Evolutionary conservation across 139 green algal genomes (phyloP).

Genomic region (Yamagishiella unicocca): DNA sequence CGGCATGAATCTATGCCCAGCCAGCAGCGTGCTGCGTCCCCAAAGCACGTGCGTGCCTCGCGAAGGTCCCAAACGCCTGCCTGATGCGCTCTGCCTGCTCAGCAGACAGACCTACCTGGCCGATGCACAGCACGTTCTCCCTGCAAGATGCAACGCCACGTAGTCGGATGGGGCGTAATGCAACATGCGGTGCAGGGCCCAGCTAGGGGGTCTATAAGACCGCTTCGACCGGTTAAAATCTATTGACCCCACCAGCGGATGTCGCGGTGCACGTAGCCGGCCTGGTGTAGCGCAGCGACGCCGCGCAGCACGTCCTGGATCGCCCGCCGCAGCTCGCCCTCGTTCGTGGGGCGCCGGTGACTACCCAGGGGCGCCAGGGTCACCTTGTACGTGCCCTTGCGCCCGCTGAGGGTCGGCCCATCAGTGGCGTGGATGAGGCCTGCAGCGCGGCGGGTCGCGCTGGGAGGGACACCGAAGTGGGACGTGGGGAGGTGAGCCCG

Average conservation of each 20-base stretch:
- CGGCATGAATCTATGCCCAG: not conserved
- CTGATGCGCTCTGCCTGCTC: not conserved
- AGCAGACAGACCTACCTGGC: slow-evolving; percentile 3
- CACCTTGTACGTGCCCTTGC: not conserved
- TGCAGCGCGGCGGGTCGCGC: not conserved
- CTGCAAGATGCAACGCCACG: slow-evolving; percentile 16
- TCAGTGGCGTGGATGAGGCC: not conserved
- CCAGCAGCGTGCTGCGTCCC: not conserved
- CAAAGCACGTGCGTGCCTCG: not conserved
- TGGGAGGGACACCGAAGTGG: not conserved
- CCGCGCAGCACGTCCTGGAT: slow-evolving; percentile 13
- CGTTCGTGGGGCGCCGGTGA: not conserved
- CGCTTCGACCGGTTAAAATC: not conserved
- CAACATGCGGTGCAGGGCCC: not conserved
- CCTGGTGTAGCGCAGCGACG: slow-evolving; percentile 1
- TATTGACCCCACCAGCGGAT: slow-evolving; percentile 12
- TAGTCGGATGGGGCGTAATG: slow-evolving; percentile 8
- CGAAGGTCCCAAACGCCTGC: not conserved
- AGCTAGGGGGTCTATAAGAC: not conserved
- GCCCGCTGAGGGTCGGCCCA: not conserved
- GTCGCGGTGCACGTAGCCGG: slow-evolving; percentile 10
- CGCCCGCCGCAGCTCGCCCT: slow-evolving; percentile 16
- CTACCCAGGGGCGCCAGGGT: slow-evolving; percentile 3
- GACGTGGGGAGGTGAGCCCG: not conserved
- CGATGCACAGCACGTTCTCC: slow-evolving; percentile 18